Conservation (phyloP, 257 asterid species). For the Solanum phureja region DNA sequence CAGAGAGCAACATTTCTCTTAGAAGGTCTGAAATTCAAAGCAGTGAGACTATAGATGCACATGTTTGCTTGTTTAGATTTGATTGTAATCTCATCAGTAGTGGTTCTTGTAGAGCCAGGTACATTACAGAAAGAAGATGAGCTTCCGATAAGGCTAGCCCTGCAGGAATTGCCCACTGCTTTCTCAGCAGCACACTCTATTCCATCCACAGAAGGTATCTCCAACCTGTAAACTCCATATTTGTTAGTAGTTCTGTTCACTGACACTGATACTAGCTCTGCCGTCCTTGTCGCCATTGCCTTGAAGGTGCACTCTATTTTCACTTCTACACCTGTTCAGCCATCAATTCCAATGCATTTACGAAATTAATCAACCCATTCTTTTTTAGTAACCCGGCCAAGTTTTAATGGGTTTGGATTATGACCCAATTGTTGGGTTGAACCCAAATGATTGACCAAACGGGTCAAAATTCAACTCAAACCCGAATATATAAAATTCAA, state of each 20-base stretch:
- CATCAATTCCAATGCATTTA: not conserved
- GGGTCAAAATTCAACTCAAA: not conserved
- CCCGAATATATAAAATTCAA: not conserved
- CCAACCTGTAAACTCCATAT: conserved; percentile 66
- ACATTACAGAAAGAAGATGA: conserved; percentile 33
- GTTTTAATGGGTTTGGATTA: not conserved
- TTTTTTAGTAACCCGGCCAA: not conserved
- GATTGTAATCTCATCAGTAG: conserved; percentile 57
- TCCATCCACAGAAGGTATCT: conserved; percentile 77
- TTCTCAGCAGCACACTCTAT: conserved; percentile 81
- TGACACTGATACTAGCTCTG: conserved; percentile 57
- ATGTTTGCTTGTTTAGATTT: conserved; percentile 50
- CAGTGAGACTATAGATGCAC: conserved; percentile 63
- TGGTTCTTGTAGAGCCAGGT: conserved; percentile 41
- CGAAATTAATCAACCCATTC: not conserved
- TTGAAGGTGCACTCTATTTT: conserved; percentile 81
- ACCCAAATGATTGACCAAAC: not conserved
- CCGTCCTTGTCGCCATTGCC: conserved; percentile 64
- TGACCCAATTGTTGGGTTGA: not conserved
- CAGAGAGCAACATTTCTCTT: conserved; percentile 44
- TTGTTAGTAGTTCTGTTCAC: conserved; percentile 81
- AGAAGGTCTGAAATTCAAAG: conserved; percentile 67
- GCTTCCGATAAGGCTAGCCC: conserved; percentile 36
- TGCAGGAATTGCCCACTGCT: conserved; percentile 52
- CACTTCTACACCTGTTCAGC: conserved; percentile 60